Evolutionary conservation across 1,284 basidiomycete species (phyloP), one percentile per base, ranked within the genome.

Genomic region (Cutaneotrichosporon cyanovorans): DNA sequence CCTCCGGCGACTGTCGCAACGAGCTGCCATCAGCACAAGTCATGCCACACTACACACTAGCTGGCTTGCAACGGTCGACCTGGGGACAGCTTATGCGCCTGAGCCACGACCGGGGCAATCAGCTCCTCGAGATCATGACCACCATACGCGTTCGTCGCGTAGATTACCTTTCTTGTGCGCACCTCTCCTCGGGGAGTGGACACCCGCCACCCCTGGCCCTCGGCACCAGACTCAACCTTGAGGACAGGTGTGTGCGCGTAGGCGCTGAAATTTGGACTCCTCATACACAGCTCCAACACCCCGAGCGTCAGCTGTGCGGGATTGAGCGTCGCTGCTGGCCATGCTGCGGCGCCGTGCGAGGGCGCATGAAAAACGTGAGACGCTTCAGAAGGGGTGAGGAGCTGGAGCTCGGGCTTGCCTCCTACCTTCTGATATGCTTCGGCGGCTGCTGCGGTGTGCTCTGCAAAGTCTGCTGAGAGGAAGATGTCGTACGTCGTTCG

Each of bases 281-380:
- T 35, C 36, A 41, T 37, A 37, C 55, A 56, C n/a, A 59, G 32
- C 9, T 30, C 36, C 36, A 63, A 57, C 5, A 67, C 55, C 11
- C 51, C 61, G 4, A 60, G 51, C 10, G 53, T 56, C 23, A 66
- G 58, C 42, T 66, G 59, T 16, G 62, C 61, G 9, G 66, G 66
- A 46, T 66, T 62, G 21, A 66, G 30, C 18, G 61, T 63, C 18
- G 62, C 61, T 4, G 65, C 66, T 21, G 45, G 44, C 62, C 65
- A 66, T 21, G 55, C 46, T 35, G 42, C 59, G 11, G 57, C 55
- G 8, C 45, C 41, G 25, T 28, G 25, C 8, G 25, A 28, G 7
- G 25, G 7, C 8, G 25, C 12, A 12, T 7, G 25, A 9, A 42
- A 34, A 7, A 34, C 32, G 18, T 3, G 46, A 34, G 34, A 55